A percentile compares a stretch with the other conserved stretches of the same genome.
Conservation (phyloP, 805 yeast genomes). For the Metschnikowia chrysomelidarum region DNA sequence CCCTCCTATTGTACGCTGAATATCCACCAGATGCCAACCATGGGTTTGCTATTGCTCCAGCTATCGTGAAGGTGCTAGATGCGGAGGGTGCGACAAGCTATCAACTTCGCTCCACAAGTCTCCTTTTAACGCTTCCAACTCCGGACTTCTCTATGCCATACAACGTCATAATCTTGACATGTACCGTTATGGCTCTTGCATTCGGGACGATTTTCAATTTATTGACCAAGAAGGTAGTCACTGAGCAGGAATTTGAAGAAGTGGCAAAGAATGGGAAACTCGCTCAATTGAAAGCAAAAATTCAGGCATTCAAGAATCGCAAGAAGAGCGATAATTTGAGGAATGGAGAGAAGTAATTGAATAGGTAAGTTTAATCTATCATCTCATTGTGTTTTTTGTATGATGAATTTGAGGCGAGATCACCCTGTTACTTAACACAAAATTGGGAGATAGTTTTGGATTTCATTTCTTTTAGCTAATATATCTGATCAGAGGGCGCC, state of each 20-base stretch:
- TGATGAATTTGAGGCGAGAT: no score
- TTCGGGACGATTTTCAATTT: slow-evolving; percentile 86
- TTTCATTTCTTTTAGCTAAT: no score
- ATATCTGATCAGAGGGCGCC: no score
- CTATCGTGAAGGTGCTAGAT: slow-evolving; percentile 61
- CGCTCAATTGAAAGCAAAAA: slow-evolving; percentile 12
- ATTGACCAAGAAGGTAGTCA: slow-evolving; percentile 67
- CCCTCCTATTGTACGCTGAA: slow-evolving; percentile 78
- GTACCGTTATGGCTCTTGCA: slow-evolving; percentile 88
- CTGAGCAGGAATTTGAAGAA: slow-evolving; percentile 65
- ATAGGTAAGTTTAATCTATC: not conserved
- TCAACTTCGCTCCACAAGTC: slow-evolving; percentile 77
- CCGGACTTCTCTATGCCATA: slow-evolving; percentile 99
- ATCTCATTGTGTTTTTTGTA: no score
- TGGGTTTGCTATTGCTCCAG: slow-evolving; percentile 94
- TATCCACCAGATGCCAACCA: slow-evolving; percentile 99
- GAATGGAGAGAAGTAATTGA: not conserved
- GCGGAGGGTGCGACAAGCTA: slow-evolving; percentile 31
- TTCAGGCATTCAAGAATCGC: slow-evolving; percentile 9
- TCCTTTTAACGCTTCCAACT: slow-evolving; percentile 83
- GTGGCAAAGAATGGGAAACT: slow-evolving; percentile 14
- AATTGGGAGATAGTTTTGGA: no score
- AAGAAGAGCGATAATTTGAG: not conserved
- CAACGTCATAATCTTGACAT: slow-evolving; percentile 89
- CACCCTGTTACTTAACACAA: no score